Evolutionary conservation across 2,329 filamentous ascomycete genomes (phyloP).

Genomic region (Pochonia chlamydosporia): DNA sequence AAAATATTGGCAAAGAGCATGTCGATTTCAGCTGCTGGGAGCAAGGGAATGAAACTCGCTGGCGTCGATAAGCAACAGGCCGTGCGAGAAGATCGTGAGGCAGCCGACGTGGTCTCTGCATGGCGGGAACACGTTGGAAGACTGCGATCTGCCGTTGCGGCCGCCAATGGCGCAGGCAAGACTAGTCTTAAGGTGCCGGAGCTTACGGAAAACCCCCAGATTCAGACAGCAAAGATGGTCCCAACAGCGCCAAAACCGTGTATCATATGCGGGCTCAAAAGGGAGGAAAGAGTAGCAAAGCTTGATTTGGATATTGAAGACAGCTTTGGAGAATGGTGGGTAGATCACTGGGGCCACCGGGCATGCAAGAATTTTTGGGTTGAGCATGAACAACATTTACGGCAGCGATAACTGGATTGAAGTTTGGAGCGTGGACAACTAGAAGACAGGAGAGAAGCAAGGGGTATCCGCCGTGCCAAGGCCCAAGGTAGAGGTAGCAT

Average conservation of each 20-base stretch:
- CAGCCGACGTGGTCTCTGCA: conserved; percentile 64
- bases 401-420: conserved; percentile 48
- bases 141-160: conserved; percentile 65
- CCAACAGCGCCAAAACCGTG: conserved; percentile 70
- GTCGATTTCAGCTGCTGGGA: conserved; percentile 72
- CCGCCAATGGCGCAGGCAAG: conserved; percentile 55
- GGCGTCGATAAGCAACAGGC: conserved; percentile 78
- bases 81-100: conserved; percentile 80
- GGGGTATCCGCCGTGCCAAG: too few relatives aligned
- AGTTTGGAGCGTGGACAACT: background rate
- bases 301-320: conserved; percentile 77
- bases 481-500: too few relatives aligned
- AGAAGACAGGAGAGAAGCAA: too few relatives aligned
- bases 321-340: conserved; percentile 96
- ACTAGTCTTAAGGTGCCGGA: conserved; percentile 59
- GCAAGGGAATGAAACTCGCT: conserved; percentile 86
- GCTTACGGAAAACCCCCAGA: conserved; percentile 60
- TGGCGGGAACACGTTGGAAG: conserved; percentile 75
- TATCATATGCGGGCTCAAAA: conserved; percentile 78
- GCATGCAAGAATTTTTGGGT: conserved; percentile 83
- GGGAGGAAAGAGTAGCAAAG: conserved; percentile 75
- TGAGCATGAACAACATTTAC: conserved; percentile 63
- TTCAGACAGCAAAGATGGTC: conserved; percentile 66
- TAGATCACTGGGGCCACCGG: conserved; percentile 78
- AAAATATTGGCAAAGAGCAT: conserved; percentile 78